Evolutionary conservation across 768 basidiomycete species (phyloP).

Genomic region (Gloeopeniophorella convolvens): DNA sequence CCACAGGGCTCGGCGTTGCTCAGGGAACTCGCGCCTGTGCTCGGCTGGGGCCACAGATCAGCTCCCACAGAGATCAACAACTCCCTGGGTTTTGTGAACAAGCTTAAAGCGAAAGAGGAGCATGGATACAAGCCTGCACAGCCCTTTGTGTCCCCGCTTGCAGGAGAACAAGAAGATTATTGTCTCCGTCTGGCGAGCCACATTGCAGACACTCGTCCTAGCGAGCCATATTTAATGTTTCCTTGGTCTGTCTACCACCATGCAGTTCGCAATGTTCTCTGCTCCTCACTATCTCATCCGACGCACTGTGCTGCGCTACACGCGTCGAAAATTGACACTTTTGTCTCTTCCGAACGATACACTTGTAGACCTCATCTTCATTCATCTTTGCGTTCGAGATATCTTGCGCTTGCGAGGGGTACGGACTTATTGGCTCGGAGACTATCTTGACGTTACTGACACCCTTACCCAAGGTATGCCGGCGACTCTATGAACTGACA

Average conservation of each 20-base stretch:
- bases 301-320: slow-evolving; percentile 1
- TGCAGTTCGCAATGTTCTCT: slow-evolving; percentile 3
- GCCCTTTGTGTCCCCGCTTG: slow-evolving; percentile 1
- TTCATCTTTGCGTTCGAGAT: slow-evolving; percentile 18
- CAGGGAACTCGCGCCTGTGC: too few species aligned
- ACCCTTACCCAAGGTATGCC: slow-evolving; percentile 11
- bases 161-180: slow-evolving; percentile 14
- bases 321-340: background rate
- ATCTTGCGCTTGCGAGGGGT: slow-evolving; percentile 19
- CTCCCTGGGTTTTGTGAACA: background rate
- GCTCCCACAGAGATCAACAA: too few species aligned
- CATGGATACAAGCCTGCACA: slow-evolving; percentile 5
- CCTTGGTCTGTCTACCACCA: background rate
- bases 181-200: slow-evolving; percentile 3
- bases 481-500: slow-evolving; percentile 15
- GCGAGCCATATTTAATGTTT: slow-evolving; percentile 9
- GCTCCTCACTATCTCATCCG: slow-evolving; percentile 7
- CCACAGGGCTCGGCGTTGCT: too few species aligned
- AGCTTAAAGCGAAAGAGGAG: background rate
- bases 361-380: slow-evolving; percentile 18
- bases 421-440: background rate
- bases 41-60: too few species aligned
- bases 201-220: too few species aligned
- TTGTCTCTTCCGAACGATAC: slow-evolving; percentile 16
- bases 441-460: background rate